Percentiles rank a stretch among this genome's conserved stretches.
Evolutionary conservation across 306 rosid genomes (phyloP).

Genomic region (Fragaria iinumae): DNA sequence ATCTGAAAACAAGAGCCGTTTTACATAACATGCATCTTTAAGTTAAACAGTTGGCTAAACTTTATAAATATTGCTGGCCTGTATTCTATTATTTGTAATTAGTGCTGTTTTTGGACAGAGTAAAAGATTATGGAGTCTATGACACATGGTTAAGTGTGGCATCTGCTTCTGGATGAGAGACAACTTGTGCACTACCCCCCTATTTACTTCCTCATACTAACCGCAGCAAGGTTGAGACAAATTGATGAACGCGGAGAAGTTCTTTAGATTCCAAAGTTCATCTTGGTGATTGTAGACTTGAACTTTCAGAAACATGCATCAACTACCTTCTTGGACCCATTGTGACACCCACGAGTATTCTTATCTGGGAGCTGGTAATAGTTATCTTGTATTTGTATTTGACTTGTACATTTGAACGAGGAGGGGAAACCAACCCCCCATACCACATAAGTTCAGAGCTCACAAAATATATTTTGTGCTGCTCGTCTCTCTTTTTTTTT

Average conservation of each 20-base stretch:
- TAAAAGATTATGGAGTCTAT: slow-evolving; percentile 58
- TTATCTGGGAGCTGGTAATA: neutral
- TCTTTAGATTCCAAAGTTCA: neutral
- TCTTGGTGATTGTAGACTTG: neutral
- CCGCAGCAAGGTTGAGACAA: neutral
- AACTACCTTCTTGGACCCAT: neutral
- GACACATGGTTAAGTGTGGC: slow-evolving; percentile 58
- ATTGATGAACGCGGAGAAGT: neutral
- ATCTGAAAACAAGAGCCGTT: neutral
- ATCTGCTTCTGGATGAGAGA: slow-evolving; percentile 31
- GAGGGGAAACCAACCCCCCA: neutral
- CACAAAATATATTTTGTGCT: too few relatives aligned
- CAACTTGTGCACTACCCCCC: neutral
- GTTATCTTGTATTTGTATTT: neutral
- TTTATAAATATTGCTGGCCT: neutral
- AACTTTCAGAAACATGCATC: neutral
- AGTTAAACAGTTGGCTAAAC: neutral
- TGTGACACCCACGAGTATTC: neutral
- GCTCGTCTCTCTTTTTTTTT: too few relatives aligned
- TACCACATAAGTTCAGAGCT: too few relatives aligned
- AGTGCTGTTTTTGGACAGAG: slow-evolving; percentile 42
- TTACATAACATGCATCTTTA: neutral
- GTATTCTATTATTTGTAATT: slow-evolving; percentile 12
- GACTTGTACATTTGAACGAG: neutral
- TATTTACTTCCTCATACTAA: neutral